A percentile compares a stretch with the other conserved stretches of the same genome.
Evolutionary conservation across 176 grass and related monocot genomes (phyloP).

Genomic region (Themeda triandra): DNA sequence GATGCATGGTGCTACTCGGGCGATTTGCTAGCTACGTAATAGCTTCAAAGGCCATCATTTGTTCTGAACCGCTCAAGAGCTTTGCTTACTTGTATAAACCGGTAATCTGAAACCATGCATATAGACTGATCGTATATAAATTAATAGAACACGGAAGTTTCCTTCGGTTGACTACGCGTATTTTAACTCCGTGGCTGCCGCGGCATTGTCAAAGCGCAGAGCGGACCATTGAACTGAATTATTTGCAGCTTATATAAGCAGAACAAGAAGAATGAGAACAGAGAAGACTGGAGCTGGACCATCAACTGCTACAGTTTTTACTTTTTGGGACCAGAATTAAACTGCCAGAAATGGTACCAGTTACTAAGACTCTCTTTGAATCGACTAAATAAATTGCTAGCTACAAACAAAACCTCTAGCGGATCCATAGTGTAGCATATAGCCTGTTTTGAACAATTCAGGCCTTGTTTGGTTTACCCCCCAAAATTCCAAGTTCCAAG

Average conservation of each 20-base stretch:
- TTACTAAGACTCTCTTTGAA: background rate
- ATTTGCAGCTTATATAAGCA: background rate
- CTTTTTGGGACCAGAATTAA: background rate
- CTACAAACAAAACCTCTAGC: background rate
- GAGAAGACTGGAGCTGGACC: constrained; percentile 4
- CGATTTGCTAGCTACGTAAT: background rate
- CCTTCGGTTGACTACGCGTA: constrained; percentile 3
- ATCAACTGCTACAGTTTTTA: background rate
- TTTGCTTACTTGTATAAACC: background rate
- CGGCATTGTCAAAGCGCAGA: background rate
- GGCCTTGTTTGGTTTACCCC: no score
- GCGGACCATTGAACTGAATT: constrained; percentile 6
- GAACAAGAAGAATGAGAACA: background rate
- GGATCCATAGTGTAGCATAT: background rate
- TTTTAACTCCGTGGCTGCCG: background rate
- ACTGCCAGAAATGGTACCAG: background rate
- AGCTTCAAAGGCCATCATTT: background rate
- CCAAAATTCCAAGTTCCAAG: no score
- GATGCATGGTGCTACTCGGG: background rate
- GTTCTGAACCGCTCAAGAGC: background rate
- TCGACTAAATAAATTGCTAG: no score
- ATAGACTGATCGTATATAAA: background rate
- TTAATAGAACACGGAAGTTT: background rate
- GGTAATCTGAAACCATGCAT: background rate
- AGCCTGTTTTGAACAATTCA: background rate